Percentiles rank a stretch among this genome's conserved stretches.
Evolutionary conservation across 2,329 filamentous ascomycete genomes (phyloP).

Genomic region (Microsporum ferrugineum): DNA sequence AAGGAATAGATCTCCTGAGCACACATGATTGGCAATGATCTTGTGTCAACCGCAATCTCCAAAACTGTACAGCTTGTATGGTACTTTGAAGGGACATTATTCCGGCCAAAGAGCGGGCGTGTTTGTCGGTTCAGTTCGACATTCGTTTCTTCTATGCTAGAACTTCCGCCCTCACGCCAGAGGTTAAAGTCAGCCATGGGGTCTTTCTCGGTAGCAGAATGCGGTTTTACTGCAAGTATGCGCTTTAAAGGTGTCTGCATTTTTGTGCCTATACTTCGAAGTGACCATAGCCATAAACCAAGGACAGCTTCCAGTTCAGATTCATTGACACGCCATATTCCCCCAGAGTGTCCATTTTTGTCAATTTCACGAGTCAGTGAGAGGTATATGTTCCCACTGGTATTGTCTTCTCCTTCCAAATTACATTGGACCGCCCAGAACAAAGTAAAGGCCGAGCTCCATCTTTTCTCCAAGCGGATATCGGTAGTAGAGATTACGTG

Average conservation of each 20-base stretch:
- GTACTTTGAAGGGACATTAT: neutral
- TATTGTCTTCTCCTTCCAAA: neutral
- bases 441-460: neutral
- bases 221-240: neutral
- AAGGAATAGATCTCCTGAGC: conserved; percentile 26
- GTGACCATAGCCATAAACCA: conserved; percentile 25
- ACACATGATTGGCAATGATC: conserved; percentile 20
- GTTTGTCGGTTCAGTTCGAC: neutral
- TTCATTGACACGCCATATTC: conserved; percentile 18
- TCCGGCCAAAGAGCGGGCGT: neutral
- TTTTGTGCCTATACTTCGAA: conserved; percentile 9
- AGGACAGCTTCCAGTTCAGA: conserved; percentile 24
- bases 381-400: conserved; percentile 2
- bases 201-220: neutral
- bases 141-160: neutral
- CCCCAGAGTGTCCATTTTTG: neutral
- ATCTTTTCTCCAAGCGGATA: neutral
- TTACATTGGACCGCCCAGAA: neutral
- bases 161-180: neutral
- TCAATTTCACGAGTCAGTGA: conserved; percentile 4
- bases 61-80: conserved; percentile 4
- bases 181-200: neutral
- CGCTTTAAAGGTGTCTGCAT: conserved; percentile 6
- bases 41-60: conserved; percentile 17
- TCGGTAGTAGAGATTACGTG: neutral